A percentile compares a stretch with the other conserved stretches of the same genome.
These are phyloP conservation scores for Candolleomyces aberdarensis DNA, from an alignment of 768 basidiomycete genomes.

Conservation along the genomic window DNA sequence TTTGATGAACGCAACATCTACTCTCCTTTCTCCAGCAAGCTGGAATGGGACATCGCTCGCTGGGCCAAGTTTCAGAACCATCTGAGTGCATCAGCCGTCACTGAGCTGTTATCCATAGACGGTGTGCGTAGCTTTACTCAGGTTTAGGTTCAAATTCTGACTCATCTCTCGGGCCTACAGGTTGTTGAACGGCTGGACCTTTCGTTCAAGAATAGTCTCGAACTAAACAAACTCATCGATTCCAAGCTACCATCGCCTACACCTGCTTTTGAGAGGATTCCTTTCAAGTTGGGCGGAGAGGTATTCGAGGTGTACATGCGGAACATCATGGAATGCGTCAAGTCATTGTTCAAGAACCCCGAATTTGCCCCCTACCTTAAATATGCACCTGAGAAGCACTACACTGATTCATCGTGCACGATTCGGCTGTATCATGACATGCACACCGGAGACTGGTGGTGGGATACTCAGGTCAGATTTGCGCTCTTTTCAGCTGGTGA, in stretches of 20 bases:
- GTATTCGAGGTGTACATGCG: slow-evolving; percentile 27
- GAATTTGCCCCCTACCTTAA: slow-evolving; percentile 27
- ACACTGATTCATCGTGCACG: slow-evolving; percentile 21
- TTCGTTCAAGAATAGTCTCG: slow-evolving; percentile 20
- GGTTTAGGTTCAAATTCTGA: neutral
- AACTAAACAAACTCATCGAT: slow-evolving; percentile 29
- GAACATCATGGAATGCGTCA: slow-evolving; percentile 34
- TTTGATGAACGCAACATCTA: neutral
- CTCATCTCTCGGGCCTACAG: slow-evolving; percentile 14
- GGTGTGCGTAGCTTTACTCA: slow-evolving; percentile 28
- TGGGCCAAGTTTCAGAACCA: slow-evolving; percentile 35
- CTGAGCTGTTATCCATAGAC: slow-evolving; percentile 35
- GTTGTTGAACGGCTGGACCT: slow-evolving; percentile 22
- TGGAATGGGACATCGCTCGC: slow-evolving; percentile 37
- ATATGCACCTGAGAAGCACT: slow-evolving; percentile 35
- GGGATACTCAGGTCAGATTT: slow-evolving; percentile 40
- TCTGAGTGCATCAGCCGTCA: slow-evolving; percentile 32
- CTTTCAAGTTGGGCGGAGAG: slow-evolving; percentile 26
- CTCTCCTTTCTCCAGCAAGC: slow-evolving; percentile 29
- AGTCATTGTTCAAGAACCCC: slow-evolving; percentile 29
- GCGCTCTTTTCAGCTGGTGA: neutral
- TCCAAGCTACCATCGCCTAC: slow-evolving; percentile 15
- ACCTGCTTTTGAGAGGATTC: slow-evolving; percentile 21
- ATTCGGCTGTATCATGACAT: slow-evolving; percentile 38
- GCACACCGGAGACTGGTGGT: slow-evolving; percentile 53